Conservation (phyloP, 1,139 yeast species). For the Pichia norvegensis region DNA sequence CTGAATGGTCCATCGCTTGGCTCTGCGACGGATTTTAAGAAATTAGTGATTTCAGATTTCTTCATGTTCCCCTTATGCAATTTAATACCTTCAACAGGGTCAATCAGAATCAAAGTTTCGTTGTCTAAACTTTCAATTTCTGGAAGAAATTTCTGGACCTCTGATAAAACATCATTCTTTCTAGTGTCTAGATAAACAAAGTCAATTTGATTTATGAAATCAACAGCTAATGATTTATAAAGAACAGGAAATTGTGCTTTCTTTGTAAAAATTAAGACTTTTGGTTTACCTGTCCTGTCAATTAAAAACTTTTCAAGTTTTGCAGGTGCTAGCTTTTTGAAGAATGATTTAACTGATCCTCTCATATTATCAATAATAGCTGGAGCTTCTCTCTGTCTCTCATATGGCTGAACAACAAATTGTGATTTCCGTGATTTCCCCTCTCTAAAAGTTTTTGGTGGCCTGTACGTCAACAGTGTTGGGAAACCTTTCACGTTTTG, state of each 20-base stretch:
- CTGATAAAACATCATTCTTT: constrained; percentile 2
- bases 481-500: constrained; percentile 73
- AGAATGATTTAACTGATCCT: constrained; percentile 65
- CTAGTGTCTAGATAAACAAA: constrained; percentile 33
- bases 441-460: constrained; percentile 50
- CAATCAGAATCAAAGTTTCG: constrained; percentile 16
- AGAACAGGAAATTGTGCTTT: constrained; percentile 48
- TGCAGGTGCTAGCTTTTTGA: constrained; percentile 39
- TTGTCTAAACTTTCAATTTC: constrained; percentile 5
- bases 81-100: constrained; percentile 11
- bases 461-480: constrained; percentile 70
- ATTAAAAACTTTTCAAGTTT: constrained; percentile 29
- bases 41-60: constrained; percentile 17
- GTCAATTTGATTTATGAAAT: constrained; percentile 46
- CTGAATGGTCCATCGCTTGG: constrained; percentile 25
- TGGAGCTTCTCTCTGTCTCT: constrained; percentile 59
- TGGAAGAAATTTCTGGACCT: constrained; percentile 9
- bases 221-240: constrained; percentile 68
- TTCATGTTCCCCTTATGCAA: constrained; percentile 16
- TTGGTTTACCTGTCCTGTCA: constrained; percentile 24
- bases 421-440: constrained; percentile 23
- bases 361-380: constrained; percentile 52
- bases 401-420: constrained; percentile 59
- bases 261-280: constrained; percentile 41
- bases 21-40: constrained; percentile 15